Base-by-base conservation (phyloP, 306 rosid species). In the Mucuna pruriens region DNA sequence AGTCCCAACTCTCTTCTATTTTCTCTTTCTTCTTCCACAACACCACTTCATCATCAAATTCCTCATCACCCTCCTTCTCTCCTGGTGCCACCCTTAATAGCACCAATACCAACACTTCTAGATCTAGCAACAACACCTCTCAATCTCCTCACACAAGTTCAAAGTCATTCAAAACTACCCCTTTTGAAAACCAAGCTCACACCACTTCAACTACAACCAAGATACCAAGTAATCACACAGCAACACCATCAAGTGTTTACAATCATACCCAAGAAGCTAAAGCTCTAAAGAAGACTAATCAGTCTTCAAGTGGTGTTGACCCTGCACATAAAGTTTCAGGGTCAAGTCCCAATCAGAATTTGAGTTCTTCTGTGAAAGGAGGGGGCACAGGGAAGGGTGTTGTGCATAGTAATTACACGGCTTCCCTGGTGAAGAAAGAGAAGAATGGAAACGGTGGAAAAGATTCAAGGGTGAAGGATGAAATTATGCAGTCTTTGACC, bases 1-100 rank as follows among this genome's bases (percentile, higher is more conserved):
- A 91, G 85, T 91, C 94, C 74, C 94, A 73, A 11, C 52, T 82
- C 39, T 36, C 92, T 77, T 83, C 90, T 2, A 13, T 93, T 40
- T 75, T 86, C 81, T 83, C 91, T 4, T 82, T 86, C 84, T 48
- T 91, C 23, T 87, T 84, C 74, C 90, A 89, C 66, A 89, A 89
- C 40, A 79, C 54, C 58, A 74, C 40, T 42, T 61, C 96, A 2
- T 38, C 88, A 2, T 83, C 64, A 17, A 46, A 9, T 5, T 3
- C 63, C n/a, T 34, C 75, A 45, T 40, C 84, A 16, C 25, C 10
- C 13, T 40, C 13, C 2, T 40, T 40, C 46, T 13, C 46, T 40
- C 13, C 3, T 16, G 5, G 17, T 23, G 0, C 80, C 34, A 11
- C 55, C 79, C 2, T 63, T 57, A 1, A n/a, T 29, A 29, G 31